Evolutionary conservation across 768 basidiomycete genomes (phyloP), one percentile per base, ranked within the genome.

Genomic region (Lactifluus rugatus): DNA sequence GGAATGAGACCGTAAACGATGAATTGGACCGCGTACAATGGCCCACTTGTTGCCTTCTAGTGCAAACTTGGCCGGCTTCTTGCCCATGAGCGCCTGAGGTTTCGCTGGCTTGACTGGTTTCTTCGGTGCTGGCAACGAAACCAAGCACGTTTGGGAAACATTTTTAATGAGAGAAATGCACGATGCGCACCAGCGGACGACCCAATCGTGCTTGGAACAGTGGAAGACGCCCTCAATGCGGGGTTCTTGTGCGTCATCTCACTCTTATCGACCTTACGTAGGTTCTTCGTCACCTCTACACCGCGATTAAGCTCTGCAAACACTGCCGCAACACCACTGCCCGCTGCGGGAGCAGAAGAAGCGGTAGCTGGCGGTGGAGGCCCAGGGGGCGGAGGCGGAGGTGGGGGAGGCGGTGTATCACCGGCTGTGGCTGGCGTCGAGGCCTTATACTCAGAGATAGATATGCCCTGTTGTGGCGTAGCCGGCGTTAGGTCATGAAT

Each of bases 181-280:
- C 17, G 6, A 45, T n/a, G 42, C 62, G 19, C n/a, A 52, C 52
- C 56, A 64, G 66, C 19, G 19, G 66, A 31, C 3, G 67, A 31
- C 14, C 65, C 56, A 17, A 58, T 49, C 17, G 56, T 71, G 65
- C 70, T 77, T 67, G 77, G 83, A 65, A 76, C 89, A 23, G 72
- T 71, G 34, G 74, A 71, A 14, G 74, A 62, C 16, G 76, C 81
- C 31, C 96, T 75, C 37, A 99, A 73, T 10, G 83, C 80, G 0
- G 96, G 95, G 67, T 99, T 98, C 78, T 99, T 98, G 76, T 99
- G 96, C 3, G 93, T 97, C 93, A 95, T 94, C 70, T 97, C 87
- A 62, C 89, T 93, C 76, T 84, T 87, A 68, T 93, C 90, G 28
- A 99, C 96, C 70, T 96, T 97, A 64, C 87, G 84, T 65, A 99